Evolutionary conservation across 805 yeast species (phyloP).

Genomic region (Ogataea ganodermae): DNA sequence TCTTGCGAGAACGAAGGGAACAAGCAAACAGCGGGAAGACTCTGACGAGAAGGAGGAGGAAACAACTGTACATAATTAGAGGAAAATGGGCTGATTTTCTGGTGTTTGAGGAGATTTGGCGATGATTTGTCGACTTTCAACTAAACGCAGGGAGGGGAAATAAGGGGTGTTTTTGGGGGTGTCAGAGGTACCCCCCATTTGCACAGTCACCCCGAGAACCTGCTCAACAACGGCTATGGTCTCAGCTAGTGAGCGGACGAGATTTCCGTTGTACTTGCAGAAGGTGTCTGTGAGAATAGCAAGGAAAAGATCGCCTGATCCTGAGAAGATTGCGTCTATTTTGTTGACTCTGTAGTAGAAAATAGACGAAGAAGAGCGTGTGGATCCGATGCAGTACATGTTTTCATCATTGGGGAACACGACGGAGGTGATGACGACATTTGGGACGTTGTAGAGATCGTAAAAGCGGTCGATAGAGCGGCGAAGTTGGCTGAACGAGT

Average conservation of each 20-base stretch:
- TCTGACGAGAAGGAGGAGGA: neutral
- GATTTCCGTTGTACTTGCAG: conserved; percentile 32
- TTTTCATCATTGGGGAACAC: conserved; percentile 29
- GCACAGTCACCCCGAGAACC: conserved; percentile 44
- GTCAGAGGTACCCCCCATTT: conserved; percentile 12
- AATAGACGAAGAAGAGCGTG: conserved; percentile 17
- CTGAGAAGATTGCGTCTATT: conserved; percentile 65
- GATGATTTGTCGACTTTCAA: conserved; percentile 40
- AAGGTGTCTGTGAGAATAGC: conserved; percentile 59
- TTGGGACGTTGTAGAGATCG: conserved; percentile 44
- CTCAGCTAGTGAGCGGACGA: conserved; percentile 40
- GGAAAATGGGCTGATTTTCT: neutral
- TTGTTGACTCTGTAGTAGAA: conserved; percentile 45
- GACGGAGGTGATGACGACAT: conserved; percentile 63
- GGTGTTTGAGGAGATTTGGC: neutral
- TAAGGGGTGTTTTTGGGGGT: conserved; percentile 21
- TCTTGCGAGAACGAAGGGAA: conserved; percentile 12
- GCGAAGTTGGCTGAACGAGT: conserved; percentile 38
- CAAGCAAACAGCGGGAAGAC: too few relatives aligned
- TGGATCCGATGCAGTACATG: conserved; percentile 46
- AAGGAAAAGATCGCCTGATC: conserved; percentile 74
- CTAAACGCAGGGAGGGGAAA: conserved; percentile 46
- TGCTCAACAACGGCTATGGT: conserved; percentile 43
- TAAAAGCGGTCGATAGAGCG: conserved; percentile 45
- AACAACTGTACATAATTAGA: neutral